Evolutionary conservation across 148 eudicot genomes (phyloP).

Genomic region (Spergularia bocconei): DNA sequence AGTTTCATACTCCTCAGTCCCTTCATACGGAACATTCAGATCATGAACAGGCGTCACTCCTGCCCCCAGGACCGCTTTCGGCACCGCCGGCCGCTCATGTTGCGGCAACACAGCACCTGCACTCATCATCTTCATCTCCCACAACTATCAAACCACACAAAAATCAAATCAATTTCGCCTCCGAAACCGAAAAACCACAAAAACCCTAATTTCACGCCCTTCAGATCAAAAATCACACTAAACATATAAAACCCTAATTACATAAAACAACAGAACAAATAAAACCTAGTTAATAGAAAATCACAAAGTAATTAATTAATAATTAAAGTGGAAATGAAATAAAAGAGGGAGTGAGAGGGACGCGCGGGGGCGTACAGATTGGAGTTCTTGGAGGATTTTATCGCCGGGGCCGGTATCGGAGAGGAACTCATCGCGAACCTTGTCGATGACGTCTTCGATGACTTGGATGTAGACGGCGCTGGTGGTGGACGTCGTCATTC

Average conservation of each 20-base stretch:
- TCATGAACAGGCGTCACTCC: constrained; percentile 76
- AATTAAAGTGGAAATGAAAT: background rate
- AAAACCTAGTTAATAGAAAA: constrained; percentile 1
- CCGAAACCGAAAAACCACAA: constrained; percentile 24
- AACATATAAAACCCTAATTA: constrained; percentile 1
- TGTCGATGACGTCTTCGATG: constrained; percentile 82
- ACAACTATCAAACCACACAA: constrained; percentile 43
- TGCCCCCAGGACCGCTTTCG: constrained; percentile 47
- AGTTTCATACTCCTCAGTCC: constrained; percentile 91
- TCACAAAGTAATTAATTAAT: constrained; percentile 3
- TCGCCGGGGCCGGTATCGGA: constrained; percentile 73
- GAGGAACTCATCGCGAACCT: constrained; percentile 85
- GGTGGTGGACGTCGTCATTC: constrained; percentile 63
- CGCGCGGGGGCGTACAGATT: constrained; percentile 45
- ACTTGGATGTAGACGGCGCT: constrained; percentile 79
- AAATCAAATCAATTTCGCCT: constrained; percentile 13
- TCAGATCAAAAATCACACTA: constrained; percentile 12
- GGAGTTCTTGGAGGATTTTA: constrained; percentile 65
- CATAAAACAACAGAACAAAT: background rate
- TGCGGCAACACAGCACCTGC: constrained; percentile 78
- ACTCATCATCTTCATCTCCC: constrained; percentile 93
- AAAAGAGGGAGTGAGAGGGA: background rate
- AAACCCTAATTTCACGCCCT: constrained; percentile 24
- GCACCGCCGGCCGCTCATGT: constrained; percentile 57
- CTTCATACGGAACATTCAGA: constrained; percentile 95